Conservation (phyloP, 2,329 filamentous ascomycete species). For the Davidsoniella eucalypti region DNA sequence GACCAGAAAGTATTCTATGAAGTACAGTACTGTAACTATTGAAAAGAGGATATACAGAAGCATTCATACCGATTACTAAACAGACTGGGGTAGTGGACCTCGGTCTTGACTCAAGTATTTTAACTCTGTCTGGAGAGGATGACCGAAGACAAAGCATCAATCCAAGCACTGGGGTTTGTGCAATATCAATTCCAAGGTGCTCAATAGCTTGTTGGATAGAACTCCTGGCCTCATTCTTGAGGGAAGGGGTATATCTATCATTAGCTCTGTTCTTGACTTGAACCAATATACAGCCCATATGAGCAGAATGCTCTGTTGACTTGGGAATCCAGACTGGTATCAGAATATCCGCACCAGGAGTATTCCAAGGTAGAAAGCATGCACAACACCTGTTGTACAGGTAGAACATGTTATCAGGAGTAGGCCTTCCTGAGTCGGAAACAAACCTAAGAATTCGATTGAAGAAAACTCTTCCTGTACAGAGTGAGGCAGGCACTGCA, state of each 20-base stretch:
- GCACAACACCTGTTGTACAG: not conserved
- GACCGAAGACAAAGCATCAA: not conserved
- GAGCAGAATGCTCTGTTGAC: not conserved
- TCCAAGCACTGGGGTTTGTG: not conserved
- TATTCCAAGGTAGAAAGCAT: not conserved
- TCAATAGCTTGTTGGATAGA: not conserved
- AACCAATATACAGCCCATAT: not conserved
- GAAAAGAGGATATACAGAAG: no score
- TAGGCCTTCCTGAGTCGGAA: not conserved
- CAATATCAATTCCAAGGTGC: not conserved
- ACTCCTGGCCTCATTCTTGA: not conserved
- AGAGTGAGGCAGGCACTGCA: no score
- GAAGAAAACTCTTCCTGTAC: not conserved
- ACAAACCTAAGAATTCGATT: not conserved
- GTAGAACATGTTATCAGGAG: not conserved
- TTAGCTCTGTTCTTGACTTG: not conserved
- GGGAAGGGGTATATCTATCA: not conserved
- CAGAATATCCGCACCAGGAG: not conserved
- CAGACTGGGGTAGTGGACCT: no score
- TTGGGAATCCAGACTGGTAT: not conserved
- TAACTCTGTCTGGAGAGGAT: no score
- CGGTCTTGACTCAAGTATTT: no score
- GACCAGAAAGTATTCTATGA: no score
- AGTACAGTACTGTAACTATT: no score
- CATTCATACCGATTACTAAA: no score